Percentiles rank a stretch among this genome's conserved stretches.
These are phyloP conservation scores for Silene uniflora DNA, from an alignment of 148 eudicot genomes.

Conservation along the genomic window DNA sequence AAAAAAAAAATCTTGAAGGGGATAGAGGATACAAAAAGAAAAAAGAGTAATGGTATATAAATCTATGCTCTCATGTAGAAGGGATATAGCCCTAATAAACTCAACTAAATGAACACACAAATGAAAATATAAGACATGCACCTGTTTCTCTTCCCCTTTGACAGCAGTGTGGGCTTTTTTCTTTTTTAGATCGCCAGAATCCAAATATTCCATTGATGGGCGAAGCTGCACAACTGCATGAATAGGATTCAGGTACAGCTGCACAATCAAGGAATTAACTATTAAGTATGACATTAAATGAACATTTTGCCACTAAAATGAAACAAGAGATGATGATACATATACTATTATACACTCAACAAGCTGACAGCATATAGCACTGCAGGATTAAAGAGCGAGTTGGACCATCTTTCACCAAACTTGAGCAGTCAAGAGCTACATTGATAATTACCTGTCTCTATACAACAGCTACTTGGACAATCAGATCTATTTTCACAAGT, in stretches of 20 bases:
- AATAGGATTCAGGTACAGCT: constrained; percentile 85
- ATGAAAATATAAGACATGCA: neutral
- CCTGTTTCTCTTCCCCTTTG: constrained; percentile 59
- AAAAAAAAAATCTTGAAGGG: neutral
- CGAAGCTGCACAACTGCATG: constrained; percentile 82
- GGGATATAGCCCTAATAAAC: constrained; percentile 1
- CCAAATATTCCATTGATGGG: constrained; percentile 62
- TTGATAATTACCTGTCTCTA: neutral
- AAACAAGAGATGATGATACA: neutral
- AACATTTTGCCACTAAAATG: neutral
- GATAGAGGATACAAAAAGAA: neutral
- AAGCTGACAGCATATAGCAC: constrained; percentile 4
- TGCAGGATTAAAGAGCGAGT: neutral
- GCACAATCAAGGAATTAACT: constrained; percentile 36
- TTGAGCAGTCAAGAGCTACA: neutral
- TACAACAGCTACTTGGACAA: neutral
- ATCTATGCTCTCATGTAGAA: neutral
- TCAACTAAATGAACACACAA: neutral
- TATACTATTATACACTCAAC: neutral
- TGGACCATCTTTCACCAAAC: neutral
- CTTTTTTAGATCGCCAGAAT: constrained; percentile 37
- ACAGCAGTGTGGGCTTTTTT: constrained; percentile 31
- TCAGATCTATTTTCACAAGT: neutral
- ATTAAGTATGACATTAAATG: neutral
- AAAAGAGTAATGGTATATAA: neutral